Base-by-base conservation (phyloP, 495 filamentous ascomycete genomes). In the Xylaria sp. region DNA sequence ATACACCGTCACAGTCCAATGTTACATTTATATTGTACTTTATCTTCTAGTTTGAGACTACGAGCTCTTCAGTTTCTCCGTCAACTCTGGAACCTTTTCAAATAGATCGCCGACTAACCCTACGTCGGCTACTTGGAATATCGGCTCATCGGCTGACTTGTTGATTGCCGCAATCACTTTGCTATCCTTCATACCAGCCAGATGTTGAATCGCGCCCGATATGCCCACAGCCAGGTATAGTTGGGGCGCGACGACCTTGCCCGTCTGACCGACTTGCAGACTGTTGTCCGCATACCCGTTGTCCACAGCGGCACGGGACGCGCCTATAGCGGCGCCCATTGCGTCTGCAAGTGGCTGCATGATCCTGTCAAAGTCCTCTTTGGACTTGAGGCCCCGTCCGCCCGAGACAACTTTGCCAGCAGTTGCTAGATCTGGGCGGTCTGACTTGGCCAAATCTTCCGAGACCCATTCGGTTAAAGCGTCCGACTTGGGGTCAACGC, bases 141-240 rank as follows among this genome's bases (percentile, higher is more conserved):
- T 99, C 3, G 96, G 96, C 65, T 95, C 96, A 82, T 99, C 96
- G 2, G 89, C 84, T 76, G 98, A 96, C 86, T 99, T 99, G 86
- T 99, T 98, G 79, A 99, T 98, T 37, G 93, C 93, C 46, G 94
- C 97, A 86, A 99, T 99, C 71, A 99, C 97, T 86, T 99, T 99
- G 85, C 93, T 97, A 80, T 99, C 96, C 88, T 99, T 99, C 96
- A 99, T 99, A 78, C 96, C 96, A 52, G 97, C 97, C 82, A 99
- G 84, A 88, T 99, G 96, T 83, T 99, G 96, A 73, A 99, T 99
- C 29, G 96, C 96, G 58, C 96, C 96, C 7, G 92, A 96, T 77
- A 99, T 98, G 76, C 96, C 96, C 19, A 94, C 95, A 40, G 93
- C 96, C 69, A 99, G 87, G 79, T 99, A 99, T 71, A 98, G 84